A percentile compares a stretch with the other conserved stretches of the same genome.
These are phyloP conservation scores for Trichosanthes truncata DNA, from an alignment of 306 rosid genomes.

Conservation along the genomic window DNA sequence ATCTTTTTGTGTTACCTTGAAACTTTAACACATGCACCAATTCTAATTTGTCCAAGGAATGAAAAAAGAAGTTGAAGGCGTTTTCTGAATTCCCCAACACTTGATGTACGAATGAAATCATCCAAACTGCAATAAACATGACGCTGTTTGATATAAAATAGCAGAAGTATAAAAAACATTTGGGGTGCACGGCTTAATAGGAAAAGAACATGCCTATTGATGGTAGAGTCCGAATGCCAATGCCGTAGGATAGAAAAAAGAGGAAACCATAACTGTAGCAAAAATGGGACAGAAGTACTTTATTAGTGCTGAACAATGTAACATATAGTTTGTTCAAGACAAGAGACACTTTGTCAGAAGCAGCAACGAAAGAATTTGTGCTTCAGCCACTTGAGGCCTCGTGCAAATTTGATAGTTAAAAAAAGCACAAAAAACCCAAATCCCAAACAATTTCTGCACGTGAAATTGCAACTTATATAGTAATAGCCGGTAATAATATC, in stretches of 20 bases:
- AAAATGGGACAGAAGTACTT: conserved; percentile 8
- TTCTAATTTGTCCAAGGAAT: conserved; percentile 67
- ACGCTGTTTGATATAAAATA: background rate
- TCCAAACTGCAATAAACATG: conserved; percentile 53
- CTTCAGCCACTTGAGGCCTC: background rate
- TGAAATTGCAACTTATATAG: background rate
- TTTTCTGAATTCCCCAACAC: conserved; percentile 74
- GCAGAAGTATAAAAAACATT: background rate
- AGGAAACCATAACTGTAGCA: conserved; percentile 86
- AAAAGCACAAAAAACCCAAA: background rate
- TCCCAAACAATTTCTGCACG: background rate
- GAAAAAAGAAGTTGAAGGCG: conserved; percentile 91
- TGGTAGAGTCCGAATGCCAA: conserved; percentile 25
- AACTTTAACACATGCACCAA: conserved; percentile 26
- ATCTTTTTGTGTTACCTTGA: conserved; percentile 27
- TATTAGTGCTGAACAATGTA: conserved; percentile 7
- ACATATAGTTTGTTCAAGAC: background rate
- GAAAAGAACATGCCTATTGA: conserved; percentile 41
- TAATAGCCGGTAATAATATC: too few species aligned
- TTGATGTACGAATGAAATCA: conserved; percentile 73
- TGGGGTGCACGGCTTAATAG: background rate
- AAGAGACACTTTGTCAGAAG: background rate
- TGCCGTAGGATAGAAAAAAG: conserved; percentile 52
- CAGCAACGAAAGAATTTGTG: background rate
- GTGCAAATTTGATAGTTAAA: background rate